phyloP scores from a whole-genome alignment of 2,329 filamentous ascomycete species.

The Calonectria ilicicola region DNA sequence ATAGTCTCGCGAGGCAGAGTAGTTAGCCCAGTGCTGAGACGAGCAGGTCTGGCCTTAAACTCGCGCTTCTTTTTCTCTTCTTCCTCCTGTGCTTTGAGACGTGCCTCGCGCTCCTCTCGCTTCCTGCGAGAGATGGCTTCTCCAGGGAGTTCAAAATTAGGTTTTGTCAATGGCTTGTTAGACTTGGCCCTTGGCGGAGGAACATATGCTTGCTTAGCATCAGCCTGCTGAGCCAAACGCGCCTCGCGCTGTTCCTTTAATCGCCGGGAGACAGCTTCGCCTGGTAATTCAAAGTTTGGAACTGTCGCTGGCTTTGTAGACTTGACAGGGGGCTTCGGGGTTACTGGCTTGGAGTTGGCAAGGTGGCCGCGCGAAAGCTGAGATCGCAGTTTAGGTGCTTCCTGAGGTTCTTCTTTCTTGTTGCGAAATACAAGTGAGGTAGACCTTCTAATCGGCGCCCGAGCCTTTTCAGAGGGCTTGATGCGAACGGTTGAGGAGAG shows the following conservation, averaged over 20 bases:
- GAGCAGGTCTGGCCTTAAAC: conserved; percentile 72
- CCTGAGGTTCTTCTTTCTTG: conserved; percentile 35
- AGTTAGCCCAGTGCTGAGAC: conserved; percentile 55
- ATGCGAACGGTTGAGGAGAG: conserved; percentile 55
- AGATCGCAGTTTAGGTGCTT: conserved; percentile 27
- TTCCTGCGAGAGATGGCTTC: conserved; percentile 69
- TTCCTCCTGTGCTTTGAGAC: conserved; percentile 68
- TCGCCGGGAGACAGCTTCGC: conserved; percentile 69
- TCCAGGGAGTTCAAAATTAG: conserved; percentile 72
- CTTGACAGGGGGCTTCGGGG: conserved; percentile 59
- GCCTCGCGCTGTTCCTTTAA: conserved; percentile 71
- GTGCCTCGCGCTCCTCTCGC: conserved; percentile 67
- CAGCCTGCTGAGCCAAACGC: conserved; percentile 55
- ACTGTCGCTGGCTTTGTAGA: conserved; percentile 67
- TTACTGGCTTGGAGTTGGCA: conserved; percentile 24
- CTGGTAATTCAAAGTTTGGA: conserved; percentile 71
- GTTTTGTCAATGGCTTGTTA: conserved; percentile 63
- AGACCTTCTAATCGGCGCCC: conserved; percentile 56
- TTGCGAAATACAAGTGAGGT: conserved; percentile 54
- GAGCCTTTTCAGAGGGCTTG: conserved; percentile 53
- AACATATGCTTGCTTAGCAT: conserved; percentile 48
- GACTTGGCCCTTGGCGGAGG: conserved; percentile 61
- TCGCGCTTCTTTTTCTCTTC: conserved; percentile 70
- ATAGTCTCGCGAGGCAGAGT: conserved; percentile 66
- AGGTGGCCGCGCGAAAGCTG: conserved; percentile 36